Evolutionary conservation across 2,329 filamentous ascomycete genomes (phyloP), one percentile per base, ranked within the genome.

Genomic region (Ophiostoma novo-ulmi): DNA sequence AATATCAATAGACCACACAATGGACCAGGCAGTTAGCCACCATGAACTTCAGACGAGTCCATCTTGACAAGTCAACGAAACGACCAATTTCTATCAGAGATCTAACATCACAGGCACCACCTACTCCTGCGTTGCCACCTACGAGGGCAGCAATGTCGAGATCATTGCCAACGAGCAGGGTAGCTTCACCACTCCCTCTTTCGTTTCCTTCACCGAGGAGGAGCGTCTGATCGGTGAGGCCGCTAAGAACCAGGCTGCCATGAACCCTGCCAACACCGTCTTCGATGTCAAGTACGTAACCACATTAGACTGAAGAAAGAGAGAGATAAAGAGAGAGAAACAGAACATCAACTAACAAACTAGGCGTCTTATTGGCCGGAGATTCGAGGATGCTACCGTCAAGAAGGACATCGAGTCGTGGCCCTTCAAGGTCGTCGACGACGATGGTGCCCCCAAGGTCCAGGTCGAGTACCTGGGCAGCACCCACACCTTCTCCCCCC

Each of bases 81-180:
- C n/a, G 10, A 58, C 10, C 11, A 8, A 13, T 13, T 26, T 26
- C 17, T 20, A 48, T 20, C 44, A 48, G 44, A 48, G 7, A 48
- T 58, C 65, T 68, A 69, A 64, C 14, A 26, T 26, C 41, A 73
- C 78, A 97, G 94, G 95, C 84, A 99, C 95, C 78, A 99, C 95
- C 84, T 99, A 99, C 89, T 98, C 95, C 80, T 99, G 95, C 85
- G 95, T 98, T 85, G 95, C 95, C 85, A 96, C 91, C 84, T 99
- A 98, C 86, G 95, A 98, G 86, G 95, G 95, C 82, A 94, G 88
- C 87, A 97, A 97, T 90, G 94, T 98, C 82, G 95, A 99, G 84
- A 99, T 99, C 88, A 97, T 98, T 83, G 94, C 94, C 91, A 98
- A 98, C 86, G 94, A 98, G 89, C 94, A 98, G 90, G 94, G 94